A percentile compares a stretch with the other conserved stretches of the same genome.
Conservation (phyloP, 306 rosid species). For the Lathyrus oleraceus region DNA sequence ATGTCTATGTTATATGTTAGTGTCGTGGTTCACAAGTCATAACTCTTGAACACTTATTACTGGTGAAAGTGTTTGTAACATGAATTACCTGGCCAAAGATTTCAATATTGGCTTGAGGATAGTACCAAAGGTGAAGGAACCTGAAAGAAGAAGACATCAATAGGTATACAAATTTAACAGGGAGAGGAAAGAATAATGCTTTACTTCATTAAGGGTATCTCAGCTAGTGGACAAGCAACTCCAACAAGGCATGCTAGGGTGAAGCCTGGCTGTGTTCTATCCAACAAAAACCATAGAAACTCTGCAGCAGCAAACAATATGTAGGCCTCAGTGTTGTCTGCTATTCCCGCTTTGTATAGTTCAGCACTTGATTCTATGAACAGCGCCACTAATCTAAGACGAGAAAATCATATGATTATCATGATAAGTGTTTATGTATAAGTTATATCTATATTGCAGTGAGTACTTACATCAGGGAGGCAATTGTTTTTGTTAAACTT, state of each 20-base stretch:
- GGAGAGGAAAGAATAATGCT: not conserved
- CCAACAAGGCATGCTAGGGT: constrained; percentile 71
- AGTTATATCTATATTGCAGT: constrained; percentile 3
- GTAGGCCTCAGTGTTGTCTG: constrained; percentile 68
- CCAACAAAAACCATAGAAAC: constrained; percentile 65
- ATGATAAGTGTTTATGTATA: not conserved
- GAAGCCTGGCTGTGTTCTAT: constrained; percentile 75
- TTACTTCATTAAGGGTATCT: constrained; percentile 56
- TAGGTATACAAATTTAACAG: not conserved
- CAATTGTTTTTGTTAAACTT: constrained; percentile 44
- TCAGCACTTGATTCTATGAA: constrained; percentile 84
- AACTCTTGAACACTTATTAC: not conserved
- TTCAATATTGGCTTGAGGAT: constrained; percentile 46
- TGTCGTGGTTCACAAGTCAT: not conserved
- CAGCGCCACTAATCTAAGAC: constrained; percentile 58
- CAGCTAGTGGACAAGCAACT: constrained; percentile 46
- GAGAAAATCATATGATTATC: not conserved
- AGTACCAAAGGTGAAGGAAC: constrained; percentile 49
- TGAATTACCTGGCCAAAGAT: constrained; percentile 48
- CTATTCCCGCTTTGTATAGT: constrained; percentile 76
- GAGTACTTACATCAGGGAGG: constrained; percentile 57
- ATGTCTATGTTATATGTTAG: not conserved
- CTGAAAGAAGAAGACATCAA: constrained; percentile 36
- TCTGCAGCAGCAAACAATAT: constrained; percentile 77
- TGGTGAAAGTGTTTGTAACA: not conserved